Evolutionary conservation across 1,284 basidiomycete genomes (phyloP), one percentile per base, ranked within the genome.

Genomic region (Fomitopsis palustris): DNA sequence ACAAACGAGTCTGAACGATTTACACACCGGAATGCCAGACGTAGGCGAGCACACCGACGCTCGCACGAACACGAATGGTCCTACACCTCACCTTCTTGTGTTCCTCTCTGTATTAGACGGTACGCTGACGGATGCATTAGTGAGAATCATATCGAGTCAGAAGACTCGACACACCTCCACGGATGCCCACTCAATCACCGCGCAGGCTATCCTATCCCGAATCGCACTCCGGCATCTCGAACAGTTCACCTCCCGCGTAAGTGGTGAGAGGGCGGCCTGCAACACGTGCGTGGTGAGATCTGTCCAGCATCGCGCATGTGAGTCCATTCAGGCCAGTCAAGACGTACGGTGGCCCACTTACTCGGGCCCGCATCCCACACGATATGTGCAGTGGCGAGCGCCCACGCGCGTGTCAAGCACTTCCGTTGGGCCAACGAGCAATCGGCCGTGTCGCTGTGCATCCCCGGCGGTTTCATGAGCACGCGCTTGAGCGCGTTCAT

Each of bases 401-500:
- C 69, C 74, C 74, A 75, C 10, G 70, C 69, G 5, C 67, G 42
- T 3, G 63, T 64, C 29, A 75, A 57, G 52, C 58, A 59, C 56
- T 64, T 65, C 53, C 72, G 72, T 42, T 70, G 62, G 9, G 55
- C 54, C 23, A 61, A 59, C 54, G 66, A 66, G 56, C 74, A 75
- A 0, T 54, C 56, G 2, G 61, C 25, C 2, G 64, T 68, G 1
- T 70, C 67, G 14, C 63, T 52, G 54, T 77, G 77, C 1, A 60
- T 55, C 3, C 61, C 55, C 1, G 74, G 74, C 1, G 72, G 74
- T 7, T 62, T 59, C 0, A 71, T 60, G 14, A 77, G 60, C 21
- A 76, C 60, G 12, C 67, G 63, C 54, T 73, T 72, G 27, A 77
- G 68, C 9, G 67, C 67, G 4, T 72, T 71, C n/a, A 68, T 62